phyloP scores from a whole-genome alignment of 345 rosid genomes.

The Durio zibethinus region DNA sequence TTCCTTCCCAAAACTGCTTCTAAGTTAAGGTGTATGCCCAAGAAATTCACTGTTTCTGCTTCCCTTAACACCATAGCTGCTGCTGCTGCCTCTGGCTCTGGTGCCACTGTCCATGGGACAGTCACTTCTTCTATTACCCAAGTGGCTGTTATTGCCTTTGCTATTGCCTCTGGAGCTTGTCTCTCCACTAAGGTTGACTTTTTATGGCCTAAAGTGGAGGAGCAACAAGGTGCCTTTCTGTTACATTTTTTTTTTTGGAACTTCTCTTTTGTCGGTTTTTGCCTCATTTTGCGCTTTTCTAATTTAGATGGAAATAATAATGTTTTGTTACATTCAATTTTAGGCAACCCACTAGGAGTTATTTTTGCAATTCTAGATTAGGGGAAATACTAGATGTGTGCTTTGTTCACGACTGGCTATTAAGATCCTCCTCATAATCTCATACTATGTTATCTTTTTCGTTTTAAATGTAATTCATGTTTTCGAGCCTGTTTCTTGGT shows the following conservation, averaged over 20 bases:
- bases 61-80: too few relatives aligned
- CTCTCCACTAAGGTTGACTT: slow-evolving; percentile 68
- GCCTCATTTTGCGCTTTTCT: neutral
- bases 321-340: neutral
- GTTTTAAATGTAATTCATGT: too few relatives aligned
- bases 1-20: too few relatives aligned
- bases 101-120: too few relatives aligned
- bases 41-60: too few relatives aligned
- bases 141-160: too few relatives aligned
- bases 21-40: too few relatives aligned
- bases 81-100: too few relatives aligned
- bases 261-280: neutral
- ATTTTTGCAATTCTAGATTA: neutral
- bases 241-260: neutral
- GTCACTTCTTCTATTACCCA: too few relatives aligned
- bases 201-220: slow-evolving; percentile 65
- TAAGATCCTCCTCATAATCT: neutral
- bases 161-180: too few relatives aligned
- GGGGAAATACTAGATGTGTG: neutral
- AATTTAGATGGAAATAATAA: neutral
- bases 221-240: slow-evolving; percentile 43
- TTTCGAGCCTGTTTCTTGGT: neutral
- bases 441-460: neutral
- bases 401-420: neutral
- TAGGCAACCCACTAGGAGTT: neutral